Base-by-base conservation (phyloP, 2,329 filamentous ascomycete species). In the Pyrenochaeta sp. region DNA sequence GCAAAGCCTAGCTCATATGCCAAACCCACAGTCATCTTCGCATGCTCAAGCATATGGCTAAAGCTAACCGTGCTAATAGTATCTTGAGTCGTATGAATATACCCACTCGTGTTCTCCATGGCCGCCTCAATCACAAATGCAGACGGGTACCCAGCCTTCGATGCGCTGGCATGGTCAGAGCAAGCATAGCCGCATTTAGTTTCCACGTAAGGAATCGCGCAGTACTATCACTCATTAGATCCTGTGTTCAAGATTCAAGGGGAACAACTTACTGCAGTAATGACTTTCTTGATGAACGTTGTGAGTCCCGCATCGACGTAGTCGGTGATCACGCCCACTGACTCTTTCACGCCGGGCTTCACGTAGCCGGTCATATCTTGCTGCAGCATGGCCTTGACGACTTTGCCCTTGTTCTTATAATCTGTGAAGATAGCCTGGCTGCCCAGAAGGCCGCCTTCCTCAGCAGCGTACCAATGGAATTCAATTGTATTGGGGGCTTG, bases 381-480 rank as follows among this genome's bases (percentile, higher is more conserved):
- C 76, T 96, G 92, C 42, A 97, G 81, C 92, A 97, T 96, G 17
- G 92, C 92, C 76, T 92, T 94, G 69, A 96, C 81, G 52, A 91
- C 85, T 21, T 86, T 81, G 9, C 81, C 80, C n/a, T 81, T 72
- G 65, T 84, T 83, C 71, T 88, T 85, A 65, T 96, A 96, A 8
- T 81, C 74, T 26, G 81, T 79, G 77, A 96, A 96, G 68, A 97
- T 87, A 43, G 88, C 92, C 70, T 96, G 90, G 63, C 87, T 91
- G 39, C 91, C 91, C 4, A 95, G 81, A 32, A 96, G 78, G 20
- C 91, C 91, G 38, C 85, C 90, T 72, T 96, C 91, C 69, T 96
- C 91, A 11, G 89, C 91, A 34, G 86, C 89, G 74, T 95, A 96
- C 90, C 90, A 96, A 73, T 96, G 92, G 72, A 96, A 96, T 74